Evolutionary conservation across 805 yeast genomes (phyloP), one percentile per base, ranked within the genome.

Genomic region (Kodamaea nitidulidarum): DNA sequence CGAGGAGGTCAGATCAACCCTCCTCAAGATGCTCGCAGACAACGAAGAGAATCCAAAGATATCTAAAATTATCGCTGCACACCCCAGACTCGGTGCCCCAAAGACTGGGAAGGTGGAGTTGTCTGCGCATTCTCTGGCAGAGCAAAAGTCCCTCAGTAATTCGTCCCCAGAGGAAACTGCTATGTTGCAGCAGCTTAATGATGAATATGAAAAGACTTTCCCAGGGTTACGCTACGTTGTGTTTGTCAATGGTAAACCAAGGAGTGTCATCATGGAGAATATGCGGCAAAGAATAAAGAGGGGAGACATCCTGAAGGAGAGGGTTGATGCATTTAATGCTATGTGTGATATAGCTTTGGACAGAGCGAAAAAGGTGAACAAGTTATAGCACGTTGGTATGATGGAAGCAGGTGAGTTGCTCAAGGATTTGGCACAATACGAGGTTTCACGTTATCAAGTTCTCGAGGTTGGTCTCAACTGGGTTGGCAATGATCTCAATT

Each of bases 261-360:
- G 95, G 43, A 67, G 68, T 4, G 78, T 60, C 14, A 79, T 88
- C 18, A 81, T 87, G 48, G 35, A 37, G 28, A 41, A 48, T 32
- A 56, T 56, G 61, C 42, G 18, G 10, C 30, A 27, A 7, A 41
- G 61, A n/a, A 84, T 88, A 3, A 60, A 58, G 1, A 66, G 82
- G 38, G 65, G 64, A n/a, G 75, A 81, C 51, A 70, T 76, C 41
- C 55, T 49, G 5, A 38, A 47, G 22, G 97, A 90, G 57, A 73
- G 78, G 41, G 32, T 42, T 7, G 83, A 79, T 34, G 95, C 95
- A 0, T 76, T 87, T 48, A 68, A 80, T 47, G 96, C 95, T 16
- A 87, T 88, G 95, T 86, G 95, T 59, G 95, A 86, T 59, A 90
- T 88, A 41, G 96, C 96, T 0, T 49, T 73, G 17, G 96, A 88